Percentiles rank a stretch among this genome's conserved stretches.
Conservation (phyloP, 2,329 filamentous ascomycete genomes). For the Furcasterigmium sp. region DNA sequence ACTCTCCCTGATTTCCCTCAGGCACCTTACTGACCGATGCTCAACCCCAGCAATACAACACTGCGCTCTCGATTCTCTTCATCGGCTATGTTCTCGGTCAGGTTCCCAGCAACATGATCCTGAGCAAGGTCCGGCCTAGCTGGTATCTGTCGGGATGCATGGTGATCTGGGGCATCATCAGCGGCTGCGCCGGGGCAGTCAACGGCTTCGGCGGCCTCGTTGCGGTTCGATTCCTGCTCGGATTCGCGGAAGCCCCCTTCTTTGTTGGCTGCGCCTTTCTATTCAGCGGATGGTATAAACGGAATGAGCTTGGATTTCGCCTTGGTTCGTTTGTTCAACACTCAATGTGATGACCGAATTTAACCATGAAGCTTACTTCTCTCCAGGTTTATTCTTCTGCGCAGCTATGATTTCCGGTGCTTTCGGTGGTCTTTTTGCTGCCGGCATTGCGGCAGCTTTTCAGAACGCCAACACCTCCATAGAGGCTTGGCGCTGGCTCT, state of each 20-base stretch:
- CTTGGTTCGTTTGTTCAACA: too few relatives aligned
- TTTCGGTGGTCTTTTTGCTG: constrained; percentile 21
- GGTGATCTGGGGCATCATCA: constrained; percentile 19
- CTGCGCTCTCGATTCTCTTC: constrained; percentile 26
- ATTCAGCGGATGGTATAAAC: constrained; percentile 13
- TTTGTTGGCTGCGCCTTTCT: constrained; percentile 13
- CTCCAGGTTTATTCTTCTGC: constrained; percentile 21
- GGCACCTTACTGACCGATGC: too few relatives aligned
- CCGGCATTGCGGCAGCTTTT: constrained; percentile 14
- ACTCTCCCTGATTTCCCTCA: too few relatives aligned
- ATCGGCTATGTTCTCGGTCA: constrained; percentile 25
- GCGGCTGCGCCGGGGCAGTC: constrained; percentile 14
- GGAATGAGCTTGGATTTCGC: constrained; percentile 10
- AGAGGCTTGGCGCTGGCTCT: constrained; percentile 45
- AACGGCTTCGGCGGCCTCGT: constrained; percentile 13
- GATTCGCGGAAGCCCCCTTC: constrained; percentile 13
- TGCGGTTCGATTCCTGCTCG: constrained; percentile 15
- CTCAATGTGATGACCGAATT: too few relatives aligned
- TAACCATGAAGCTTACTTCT: too few relatives aligned
- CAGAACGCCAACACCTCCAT: constrained; percentile 22
- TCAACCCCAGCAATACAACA: constrained; percentile 27
- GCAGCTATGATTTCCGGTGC: constrained; percentile 25
- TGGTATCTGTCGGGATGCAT: constrained; percentile 26
- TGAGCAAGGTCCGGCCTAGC: constrained; percentile 36
- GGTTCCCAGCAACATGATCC: constrained; percentile 40